Base-by-base conservation (phyloP, 352 stramenopile species). In the Pythium biforme region DNA sequence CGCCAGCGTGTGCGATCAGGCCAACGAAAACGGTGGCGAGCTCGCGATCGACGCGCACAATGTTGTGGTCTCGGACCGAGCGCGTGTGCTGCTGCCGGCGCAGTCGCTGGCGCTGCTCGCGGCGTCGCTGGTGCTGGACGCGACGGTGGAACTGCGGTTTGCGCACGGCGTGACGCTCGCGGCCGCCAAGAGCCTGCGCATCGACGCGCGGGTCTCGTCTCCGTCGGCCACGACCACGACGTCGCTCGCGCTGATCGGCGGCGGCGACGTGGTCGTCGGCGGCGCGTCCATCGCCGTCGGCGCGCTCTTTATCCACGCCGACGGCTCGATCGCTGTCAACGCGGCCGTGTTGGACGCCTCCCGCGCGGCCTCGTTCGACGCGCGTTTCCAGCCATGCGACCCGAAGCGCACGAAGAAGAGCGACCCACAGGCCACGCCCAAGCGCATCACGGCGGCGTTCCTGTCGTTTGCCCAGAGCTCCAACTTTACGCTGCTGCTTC, bases 401-500 rank as follows among this genome's bases (percentile, higher is more conserved):
- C 51, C 61, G n/a, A 63, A 46, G 12, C 66, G 61, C 19, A 53
- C 65, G 22, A 49, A 55, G 8, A 31, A 55, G 5, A 45, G 43
- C 2, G 25, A 43, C 33, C 34, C n/a, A 14, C 22, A 43, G 10
- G 29, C 61, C 20, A 63, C 53, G 11, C 40, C 19, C 5, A 1
- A 1, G 19, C 3, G 2, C 1, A 47, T 50, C 23, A 45, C 47
- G 7, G 27, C 20, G 3, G 9, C n/a, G 19, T 55, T 54, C 33
- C 22, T 62, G 3, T 31, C 55, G 31, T 45, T 66, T n/a, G 57
- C 39, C 0, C 17, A 15, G 5, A 17, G 66, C 15, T 65, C 58
- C 34, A 93, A 93, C 55, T 93, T 87, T 34, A 92, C 84, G 27
- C 60, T 92, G 15, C 63, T 84, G 1, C 45, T 93, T 6, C 55